Base-by-base conservation (phyloP, 345 rosid species). In the Populus pruinosa region DNA sequence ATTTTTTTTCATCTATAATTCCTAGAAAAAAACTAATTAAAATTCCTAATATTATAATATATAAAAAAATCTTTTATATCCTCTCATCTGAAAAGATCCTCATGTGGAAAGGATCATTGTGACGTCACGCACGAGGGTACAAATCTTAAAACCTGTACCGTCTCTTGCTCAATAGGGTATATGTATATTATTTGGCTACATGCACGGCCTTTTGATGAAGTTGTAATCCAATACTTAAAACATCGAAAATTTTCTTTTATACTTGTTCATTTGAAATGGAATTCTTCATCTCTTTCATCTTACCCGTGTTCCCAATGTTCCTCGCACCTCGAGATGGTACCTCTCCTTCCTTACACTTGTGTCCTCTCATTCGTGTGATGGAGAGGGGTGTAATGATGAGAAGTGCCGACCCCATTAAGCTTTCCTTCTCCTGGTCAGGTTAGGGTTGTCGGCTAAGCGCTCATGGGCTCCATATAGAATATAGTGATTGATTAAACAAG, bases 21-120 rank as follows among this genome's bases (percentile, higher is more conserved):
- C 2, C 2, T 2, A 31, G 0, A 33, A 33, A 31, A 33, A 33
- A 33, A 33, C 0, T 33, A 33, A 0, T 33, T 33, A 33, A 4
- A 0, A 2, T 3, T 33, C 0, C 0, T 4, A 33, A 2, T 33
- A 31, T 0, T 0, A 2, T 31, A 31, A 31, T 31, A 27, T 27
- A 0, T 0, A 27, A 27, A 27, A 27, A 27, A 27, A 27, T 27
- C 29, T 27, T 27, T 1, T 27, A 27, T 27, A 27, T 27, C 29
- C 29, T 27, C 29, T 27, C 29, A 27, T 27, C 29, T 27, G 1
- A 27, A 27, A 27, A 27, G 29, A 27, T 27, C 29, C 29, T 27
- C 29, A 27, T 1, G 29, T 33, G 35, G 3, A 33, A 33, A 33
- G 3, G 0, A 33, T 33, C 0, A 4, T 0, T 3, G 0, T 33